phyloP scores from a whole-genome alignment of 805 yeast genomes.

The Groenewaldozyma tartarivorans region DNA sequence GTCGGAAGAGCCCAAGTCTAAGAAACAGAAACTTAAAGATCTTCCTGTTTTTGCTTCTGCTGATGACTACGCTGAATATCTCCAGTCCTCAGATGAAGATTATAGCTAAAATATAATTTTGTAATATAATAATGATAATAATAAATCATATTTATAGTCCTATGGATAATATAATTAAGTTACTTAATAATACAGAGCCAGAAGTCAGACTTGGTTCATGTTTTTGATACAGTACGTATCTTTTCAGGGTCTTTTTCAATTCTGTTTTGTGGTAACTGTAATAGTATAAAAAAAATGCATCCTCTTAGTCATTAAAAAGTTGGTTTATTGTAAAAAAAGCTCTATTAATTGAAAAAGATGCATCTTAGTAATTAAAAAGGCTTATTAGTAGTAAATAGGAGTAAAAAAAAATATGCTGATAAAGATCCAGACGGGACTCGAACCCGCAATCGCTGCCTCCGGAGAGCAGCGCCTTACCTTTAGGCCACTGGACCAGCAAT shows the following conservation, averaged over 20 bases:
- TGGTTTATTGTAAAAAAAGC: too few species aligned
- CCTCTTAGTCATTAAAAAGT: neutral
- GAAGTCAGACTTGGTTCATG: too few species aligned
- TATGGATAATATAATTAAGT: too few species aligned
- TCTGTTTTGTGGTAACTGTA: slow-evolving; percentile 2
- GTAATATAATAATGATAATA: neutral
- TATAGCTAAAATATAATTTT: slow-evolving; percentile 11
- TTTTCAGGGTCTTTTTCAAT: too few species aligned
- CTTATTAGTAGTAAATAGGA: neutral
- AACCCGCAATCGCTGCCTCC: slow-evolving; percentile 23
- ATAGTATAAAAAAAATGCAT: neutral
- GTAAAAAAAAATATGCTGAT: too few species aligned
- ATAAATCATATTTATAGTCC: too few species aligned
- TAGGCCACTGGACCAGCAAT: slow-evolving; percentile 18
- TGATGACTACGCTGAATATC: slow-evolving; percentile 71
- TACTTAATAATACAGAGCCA: too few species aligned
- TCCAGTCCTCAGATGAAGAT: slow-evolving; percentile 50
- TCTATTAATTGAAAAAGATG: too few species aligned
- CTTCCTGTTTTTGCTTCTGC: slow-evolving; percentile 84
- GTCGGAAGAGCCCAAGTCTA: slow-evolving; percentile 25
- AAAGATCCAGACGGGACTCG: slow-evolving; percentile 21
- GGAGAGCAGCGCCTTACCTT: slow-evolving; percentile 23
- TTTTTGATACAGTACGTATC: too few species aligned
- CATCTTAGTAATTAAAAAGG: too few species aligned
- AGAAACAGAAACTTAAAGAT: slow-evolving; percentile 49